phyloP scores from a whole-genome alignment of 2,329 filamentous ascomycete species.

The Blumeriella jaapii region DNA sequence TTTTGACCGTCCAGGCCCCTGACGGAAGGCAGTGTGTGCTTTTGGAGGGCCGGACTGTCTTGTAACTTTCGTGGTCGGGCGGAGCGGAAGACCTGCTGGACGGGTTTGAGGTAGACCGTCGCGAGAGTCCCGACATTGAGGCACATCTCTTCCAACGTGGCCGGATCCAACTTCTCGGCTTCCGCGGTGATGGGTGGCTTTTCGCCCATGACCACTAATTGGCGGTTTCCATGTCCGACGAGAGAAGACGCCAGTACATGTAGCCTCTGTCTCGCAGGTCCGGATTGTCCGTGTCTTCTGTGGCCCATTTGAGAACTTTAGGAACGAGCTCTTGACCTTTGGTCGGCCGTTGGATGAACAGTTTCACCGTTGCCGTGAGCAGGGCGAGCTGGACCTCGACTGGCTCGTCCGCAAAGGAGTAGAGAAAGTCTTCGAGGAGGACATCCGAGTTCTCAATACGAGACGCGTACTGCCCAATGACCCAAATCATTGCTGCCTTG shows the following conservation, averaged over 20 bases:
- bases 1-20: slow-evolving; percentile 46
- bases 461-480: slow-evolving; percentile 95
- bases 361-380: slow-evolving; percentile 89
- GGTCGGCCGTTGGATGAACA: slow-evolving; percentile 94
- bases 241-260: slow-evolving; percentile 98
- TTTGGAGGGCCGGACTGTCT: slow-evolving; percentile 79
- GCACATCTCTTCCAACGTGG: slow-evolving; percentile 92
- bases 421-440: slow-evolving; percentile 87
- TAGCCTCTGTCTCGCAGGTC: slow-evolving; percentile 92
- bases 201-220: slow-evolving; percentile 92
- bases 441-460: slow-evolving; percentile 95
- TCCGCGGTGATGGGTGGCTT: slow-evolving; percentile 96
- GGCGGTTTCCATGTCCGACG: slow-evolving; percentile 78
- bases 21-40: slow-evolving; percentile 44
- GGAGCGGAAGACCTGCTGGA: slow-evolving; percentile 90
- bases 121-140: slow-evolving; percentile 91
- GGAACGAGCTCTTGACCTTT: slow-evolving; percentile 90
- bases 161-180: slow-evolving; percentile 82
- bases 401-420: slow-evolving; percentile 86
- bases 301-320: slow-evolving; percentile 95
- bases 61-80: slow-evolving; percentile 69
- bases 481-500: slow-evolving; percentile 98
- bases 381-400: slow-evolving; percentile 92
- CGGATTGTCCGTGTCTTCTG: slow-evolving; percentile 97
- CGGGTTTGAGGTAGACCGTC: slow-evolving; percentile 94